Base-by-base conservation (phyloP, 2,329 filamentous ascomycete species). In the Colletotrichum sp. region DNA sequence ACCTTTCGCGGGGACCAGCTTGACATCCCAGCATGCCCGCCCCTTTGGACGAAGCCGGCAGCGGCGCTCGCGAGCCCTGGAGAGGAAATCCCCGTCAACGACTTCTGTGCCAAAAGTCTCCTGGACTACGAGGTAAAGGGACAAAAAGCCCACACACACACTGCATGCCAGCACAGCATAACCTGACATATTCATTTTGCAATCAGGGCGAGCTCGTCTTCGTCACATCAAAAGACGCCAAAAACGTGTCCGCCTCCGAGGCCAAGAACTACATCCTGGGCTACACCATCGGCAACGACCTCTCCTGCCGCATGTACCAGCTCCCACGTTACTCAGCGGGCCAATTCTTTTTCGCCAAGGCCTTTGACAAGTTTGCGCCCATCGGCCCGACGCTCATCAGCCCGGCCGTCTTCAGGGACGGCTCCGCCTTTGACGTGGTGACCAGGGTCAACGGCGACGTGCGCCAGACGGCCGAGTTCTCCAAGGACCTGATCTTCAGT, bases 281-380 rank as follows among this genome's bases (percentile, higher is more conserved):
- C 26, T 92, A 91, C 77, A 90, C 89, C 0, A 87, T 87, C 32
- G 88, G 87, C 55, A 92, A 92, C 79, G 89, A 90, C 76, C 79
- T 90, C 30, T 88, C 88, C 3, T 87, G 87, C 0, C 82, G 89
- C 7, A 86, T 88, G 71, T 82, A 84, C 48, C 89, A 91, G 79
- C 86, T 89, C 72, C 88, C 90, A 1, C 78, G 73, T 8, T 76
- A 75, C 16, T 78, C 67, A 3, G 78, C 77, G 4, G 76, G 78
- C 2, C 89, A 58, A 2, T 58, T 58, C 55, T 58, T 58, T 15
- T 58, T 58, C 55, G 55, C 55, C 55, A 58, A 58, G 55, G 55
- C 55, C 9, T 58, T 58, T 18, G 55, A 58, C 24, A 58, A 58
- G 26, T 58, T 58, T 3, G 55, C 55, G 13, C 55, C 55, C 24